Evolutionary conservation across 805 yeast species (phyloP), one percentile per base, ranked within the genome.

Genomic region (Pichia thaimueangensis): DNA sequence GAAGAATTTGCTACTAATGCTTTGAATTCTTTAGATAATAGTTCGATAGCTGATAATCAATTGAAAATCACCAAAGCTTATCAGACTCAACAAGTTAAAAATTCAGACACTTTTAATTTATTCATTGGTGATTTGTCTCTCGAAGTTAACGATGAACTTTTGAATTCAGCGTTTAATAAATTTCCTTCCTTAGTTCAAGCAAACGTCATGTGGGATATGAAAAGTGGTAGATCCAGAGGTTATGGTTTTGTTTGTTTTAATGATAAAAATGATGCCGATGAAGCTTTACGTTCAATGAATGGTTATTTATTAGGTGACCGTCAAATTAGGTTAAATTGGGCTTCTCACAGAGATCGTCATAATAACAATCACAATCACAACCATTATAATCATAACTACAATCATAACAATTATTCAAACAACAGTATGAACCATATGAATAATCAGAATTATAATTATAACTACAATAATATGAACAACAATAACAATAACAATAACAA

Each of bases 121-220:
- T 88, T 87, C 60, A 86, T 88, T 25, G 96, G 96, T 45, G 96
- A 88, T 59, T 71, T 87, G 52, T 78, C 86, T 30, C 71, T 82
- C 7, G 95, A 88, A 54, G 81, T 88, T 29, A 80, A 84, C 57
- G 96, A 88, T 62, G 94, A 83, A 50, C 58, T 76, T 15, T 70
- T 87, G 48, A 69, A 69, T 39, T 64, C 61, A 34, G 69, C 82
- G 11, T 87, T 87, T 57, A 52, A 67, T 5, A 66, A 68, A 43
- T 83, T 74, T 59, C 67, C 69, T 15, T 73, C 87, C 1, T 67
- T 84, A 54, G 66, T 76, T 36, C 93, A 85, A 60, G 96, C 95
- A 11, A 88, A 87, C 53, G 96, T 87, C 25, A 88, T 87, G 96
- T 87, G 96, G 96, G 96, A 88, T 60, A 86, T 86, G 94, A 89